Conservation (phyloP, 2,329 filamentous ascomycete genomes). For the Rosellinia necatrix region DNA sequence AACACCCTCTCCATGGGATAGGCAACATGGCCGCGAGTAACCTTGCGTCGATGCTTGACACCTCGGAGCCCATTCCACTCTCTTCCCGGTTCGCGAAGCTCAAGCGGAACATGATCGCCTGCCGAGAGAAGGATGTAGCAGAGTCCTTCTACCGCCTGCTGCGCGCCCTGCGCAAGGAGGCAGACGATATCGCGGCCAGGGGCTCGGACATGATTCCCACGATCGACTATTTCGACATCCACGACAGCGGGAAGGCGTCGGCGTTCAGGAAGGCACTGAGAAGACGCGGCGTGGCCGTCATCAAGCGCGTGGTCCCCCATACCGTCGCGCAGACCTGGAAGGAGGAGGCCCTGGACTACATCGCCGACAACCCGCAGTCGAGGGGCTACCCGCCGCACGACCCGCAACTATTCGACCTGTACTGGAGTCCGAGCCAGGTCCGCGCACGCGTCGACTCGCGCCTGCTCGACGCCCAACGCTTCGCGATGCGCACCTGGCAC, state of each 20-base stretch:
- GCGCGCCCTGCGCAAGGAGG: conserved; percentile 43
- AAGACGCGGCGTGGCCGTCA: conserved; percentile 66
- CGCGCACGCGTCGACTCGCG: conserved; percentile 68
- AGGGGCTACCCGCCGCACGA: conserved; percentile 65
- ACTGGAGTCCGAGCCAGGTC: conserved; percentile 73
- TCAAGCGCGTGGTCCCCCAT: conserved; percentile 68
- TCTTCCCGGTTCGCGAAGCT: conserved; percentile 49
- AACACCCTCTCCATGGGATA: conserved; percentile 17
- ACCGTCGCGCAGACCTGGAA: conserved; percentile 67
- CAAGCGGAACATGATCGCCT: conserved; percentile 47
- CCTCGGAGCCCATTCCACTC: conserved; percentile 45
- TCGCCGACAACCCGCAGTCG: conserved; percentile 63
- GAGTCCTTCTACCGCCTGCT: conserved; percentile 50
- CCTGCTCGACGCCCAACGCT: conserved; percentile 64
- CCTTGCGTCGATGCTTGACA: conserved; percentile 40
- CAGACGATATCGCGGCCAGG: conserved; percentile 42
- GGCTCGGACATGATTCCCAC: conserved; percentile 47
- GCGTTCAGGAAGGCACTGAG: conserved; percentile 44
- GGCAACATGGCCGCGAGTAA: conserved; percentile 22
- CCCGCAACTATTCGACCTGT: conserved; percentile 73
- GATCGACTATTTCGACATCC: conserved; percentile 48
- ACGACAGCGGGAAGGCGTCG: conserved; percentile 34
- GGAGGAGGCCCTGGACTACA: conserved; percentile 66
- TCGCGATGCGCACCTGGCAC: conserved; percentile 67
- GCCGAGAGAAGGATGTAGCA: conserved; percentile 45